Base-by-base conservation (phyloP, 345 rosid genomes). In the Populus davidiana region DNA sequence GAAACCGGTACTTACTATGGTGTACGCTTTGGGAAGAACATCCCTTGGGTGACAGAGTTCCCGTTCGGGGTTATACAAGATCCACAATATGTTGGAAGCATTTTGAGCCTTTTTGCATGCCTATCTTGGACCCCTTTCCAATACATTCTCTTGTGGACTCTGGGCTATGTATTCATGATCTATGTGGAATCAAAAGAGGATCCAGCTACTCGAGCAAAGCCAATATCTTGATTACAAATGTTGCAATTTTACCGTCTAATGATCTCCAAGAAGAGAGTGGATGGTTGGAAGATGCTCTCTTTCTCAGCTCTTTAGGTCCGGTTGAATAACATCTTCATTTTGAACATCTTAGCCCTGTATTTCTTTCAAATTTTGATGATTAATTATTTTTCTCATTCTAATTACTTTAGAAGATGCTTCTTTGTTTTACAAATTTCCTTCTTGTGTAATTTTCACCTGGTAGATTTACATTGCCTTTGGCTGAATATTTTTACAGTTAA, bases 1-100 rank as follows among this genome's bases (percentile, higher is more conserved):
- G 97, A 96, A 87, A 77, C 96, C 1, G 98, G 98, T 66, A 91
- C 93, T 31, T 96, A 93, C 79, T 96, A 95, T 65, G 97, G 98
- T 23, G 90, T 96, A 17, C 85, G 96, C 25, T 92, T 93, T 36
- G 99, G 98, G 47, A 90, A 90, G 90, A 87, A 29, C 77, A 79
- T 92, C 74, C 93, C 94, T 0, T 93, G 99, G 98, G 98, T 90
- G 43, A 91, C 90, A 23, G 59, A 63, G 78, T 96, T 96, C 63
- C 98, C 99, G 47, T 93, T 96, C 71, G 99, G 97, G 39, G 88
- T 73, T 73, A 91, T 93, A n/a, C 87, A 81, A 74, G 99, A 96
- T 87, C 99, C 98, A 39, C 98, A 92, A 64, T 93, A 91, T 75
- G 88, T 91, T 65, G 98, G 98, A 49, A 96, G 99, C 88, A 82